phyloP scores from a whole-genome alignment of 495 filamentous ascomycete species.

The Neurospora africana region DNA sequence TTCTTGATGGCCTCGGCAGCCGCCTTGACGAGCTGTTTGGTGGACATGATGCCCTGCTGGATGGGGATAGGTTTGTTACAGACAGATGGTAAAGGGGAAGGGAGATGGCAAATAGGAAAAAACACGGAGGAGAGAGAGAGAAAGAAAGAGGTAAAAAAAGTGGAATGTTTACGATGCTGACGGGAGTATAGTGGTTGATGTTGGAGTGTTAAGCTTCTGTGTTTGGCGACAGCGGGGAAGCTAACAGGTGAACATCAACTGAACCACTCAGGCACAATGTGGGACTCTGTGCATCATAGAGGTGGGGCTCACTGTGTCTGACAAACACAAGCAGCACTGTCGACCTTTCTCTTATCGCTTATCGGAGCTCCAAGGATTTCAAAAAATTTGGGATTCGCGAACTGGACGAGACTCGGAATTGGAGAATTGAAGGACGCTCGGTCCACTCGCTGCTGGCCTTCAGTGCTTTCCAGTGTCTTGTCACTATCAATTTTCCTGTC shows the following conservation, averaged over 20 bases:
- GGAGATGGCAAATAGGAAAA: neutral
- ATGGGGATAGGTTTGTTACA: neutral
- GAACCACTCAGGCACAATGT: neutral
- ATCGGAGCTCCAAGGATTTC: neutral
- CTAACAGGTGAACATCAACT: neutral
- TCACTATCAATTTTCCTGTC: neutral
- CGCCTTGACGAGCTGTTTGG: conserved; percentile 75
- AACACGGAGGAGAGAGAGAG: too few relatives aligned
- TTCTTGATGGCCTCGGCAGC: conserved; percentile 70
- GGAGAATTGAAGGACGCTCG: neutral
- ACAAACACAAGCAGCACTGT: neutral
- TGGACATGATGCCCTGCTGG: conserved; percentile 30
- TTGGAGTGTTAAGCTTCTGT: neutral
- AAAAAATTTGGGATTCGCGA: neutral
- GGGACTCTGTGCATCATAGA: neutral
- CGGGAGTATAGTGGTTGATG: neutral
- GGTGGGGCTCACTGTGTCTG: neutral
- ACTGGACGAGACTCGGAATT: neutral
- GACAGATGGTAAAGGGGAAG: too few relatives aligned
- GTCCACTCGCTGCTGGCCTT: neutral
- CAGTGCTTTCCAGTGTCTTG: neutral
- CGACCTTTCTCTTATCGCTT: neutral
- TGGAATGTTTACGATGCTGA: neutral
- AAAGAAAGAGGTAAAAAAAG: neutral
- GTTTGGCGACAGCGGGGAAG: neutral